A percentile compares a stretch with the other conserved stretches of the same genome.
Conservation (phyloP, 2,329 filamentous ascomycete genomes). For the Penicillium sp. region DNA sequence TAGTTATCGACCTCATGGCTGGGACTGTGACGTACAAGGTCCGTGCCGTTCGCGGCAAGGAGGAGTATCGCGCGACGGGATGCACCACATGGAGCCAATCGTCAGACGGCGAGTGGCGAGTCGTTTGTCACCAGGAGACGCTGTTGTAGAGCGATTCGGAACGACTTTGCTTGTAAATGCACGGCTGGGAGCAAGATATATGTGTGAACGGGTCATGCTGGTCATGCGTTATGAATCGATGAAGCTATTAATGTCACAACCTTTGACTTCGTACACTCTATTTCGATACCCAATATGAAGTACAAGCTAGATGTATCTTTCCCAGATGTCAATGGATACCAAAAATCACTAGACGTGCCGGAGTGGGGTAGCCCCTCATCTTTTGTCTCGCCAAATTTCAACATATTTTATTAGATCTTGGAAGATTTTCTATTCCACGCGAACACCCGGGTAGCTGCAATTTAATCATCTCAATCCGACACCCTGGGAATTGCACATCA, state of each 20-base stretch:
- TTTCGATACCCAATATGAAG: background rate
- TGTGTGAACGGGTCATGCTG: background rate
- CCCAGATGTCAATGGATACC: background rate
- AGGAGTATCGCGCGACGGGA: constrained; percentile 29
- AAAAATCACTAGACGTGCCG: too few relatives aligned
- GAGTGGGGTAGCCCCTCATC: background rate
- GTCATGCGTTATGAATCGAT: background rate
- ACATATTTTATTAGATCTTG: background rate
- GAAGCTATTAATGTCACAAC: background rate
- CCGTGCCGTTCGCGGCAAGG: constrained; percentile 27
- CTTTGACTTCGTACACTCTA: background rate
- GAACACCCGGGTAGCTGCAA: background rate
- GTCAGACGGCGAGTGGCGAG: constrained; percentile 39
- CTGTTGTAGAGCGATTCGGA: constrained; percentile 18
- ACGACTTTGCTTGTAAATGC: background rate
- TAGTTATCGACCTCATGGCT: constrained; percentile 39
- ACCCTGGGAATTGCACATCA: background rate
- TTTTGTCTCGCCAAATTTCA: background rate
- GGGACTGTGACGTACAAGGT: constrained; percentile 36
- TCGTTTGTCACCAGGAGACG: constrained; percentile 37
- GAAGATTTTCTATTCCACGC: background rate
- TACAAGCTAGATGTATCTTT: background rate
- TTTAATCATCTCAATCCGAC: background rate
- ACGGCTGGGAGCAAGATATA: background rate
- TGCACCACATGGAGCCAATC: constrained; percentile 39